These are phyloP conservation scores for Arthrocladium fulminans DNA, from an alignment of 2,329 filamentous ascomycete genomes.

Conservation along the genomic window DNA sequence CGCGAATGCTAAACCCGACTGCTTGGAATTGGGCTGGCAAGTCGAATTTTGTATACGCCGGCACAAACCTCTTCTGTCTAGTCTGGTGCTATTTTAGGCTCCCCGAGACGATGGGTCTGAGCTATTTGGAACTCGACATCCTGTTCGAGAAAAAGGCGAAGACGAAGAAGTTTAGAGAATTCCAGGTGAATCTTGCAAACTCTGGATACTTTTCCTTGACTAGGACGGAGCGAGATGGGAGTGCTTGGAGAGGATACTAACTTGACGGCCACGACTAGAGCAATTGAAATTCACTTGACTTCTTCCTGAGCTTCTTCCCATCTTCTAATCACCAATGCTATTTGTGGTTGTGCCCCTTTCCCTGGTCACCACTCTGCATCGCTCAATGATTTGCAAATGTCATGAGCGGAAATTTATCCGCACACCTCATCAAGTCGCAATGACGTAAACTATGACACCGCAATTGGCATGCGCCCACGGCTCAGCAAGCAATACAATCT, in stretches of 20 bases:
- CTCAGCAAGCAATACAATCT: no score
- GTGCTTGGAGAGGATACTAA: slow-evolving; percentile 15
- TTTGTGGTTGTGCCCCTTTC: no score
- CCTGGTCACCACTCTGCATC: no score
- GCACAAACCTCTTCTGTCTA: slow-evolving; percentile 28
- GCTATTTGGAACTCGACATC: slow-evolving; percentile 36
- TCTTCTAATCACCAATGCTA: no score
- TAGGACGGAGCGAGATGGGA: slow-evolving; percentile 10
- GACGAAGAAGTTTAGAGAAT: slow-evolving; percentile 29
- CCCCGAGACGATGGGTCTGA: slow-evolving; percentile 34
- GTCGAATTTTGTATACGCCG: slow-evolving; percentile 34
- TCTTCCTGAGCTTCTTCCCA: neutral
- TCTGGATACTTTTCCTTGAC: slow-evolving; percentile 21
- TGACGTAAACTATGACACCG: no score
- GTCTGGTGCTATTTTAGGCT: slow-evolving; percentile 35
- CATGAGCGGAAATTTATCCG: no score
- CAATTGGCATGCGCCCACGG: no score
- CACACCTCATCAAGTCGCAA: no score
- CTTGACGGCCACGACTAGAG: no score
- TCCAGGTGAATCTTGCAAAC: slow-evolving; percentile 21
- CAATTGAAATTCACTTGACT: neutral
- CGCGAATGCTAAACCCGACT: slow-evolving; percentile 27
- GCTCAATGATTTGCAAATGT: no score
- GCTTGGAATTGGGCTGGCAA: slow-evolving; percentile 35
- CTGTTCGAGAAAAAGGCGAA: slow-evolving; percentile 32